Conservation (phyloP, 192 early-diverging fungal species). For the Gryganskiella cystojenkinii region DNA sequence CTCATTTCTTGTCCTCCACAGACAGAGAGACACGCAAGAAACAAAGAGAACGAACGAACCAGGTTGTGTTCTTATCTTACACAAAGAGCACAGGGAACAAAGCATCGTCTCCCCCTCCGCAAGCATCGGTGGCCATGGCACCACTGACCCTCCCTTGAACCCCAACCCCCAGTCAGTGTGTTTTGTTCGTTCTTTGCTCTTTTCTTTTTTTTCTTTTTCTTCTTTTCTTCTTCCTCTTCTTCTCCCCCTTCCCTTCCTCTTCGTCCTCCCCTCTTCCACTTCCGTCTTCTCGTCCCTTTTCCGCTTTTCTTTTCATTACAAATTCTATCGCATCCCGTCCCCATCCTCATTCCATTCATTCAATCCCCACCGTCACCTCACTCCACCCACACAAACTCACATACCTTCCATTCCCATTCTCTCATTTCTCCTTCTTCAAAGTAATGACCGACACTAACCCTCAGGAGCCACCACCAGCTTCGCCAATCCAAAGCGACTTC, state of each 20-base stretch:
- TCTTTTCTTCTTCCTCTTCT: background rate
- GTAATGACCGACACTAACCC: conserved; percentile 33
- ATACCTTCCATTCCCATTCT: background rate
- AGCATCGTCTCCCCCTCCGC: too few relatives aligned
- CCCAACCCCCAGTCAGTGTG: too few relatives aligned
- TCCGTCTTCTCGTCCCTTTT: background rate
- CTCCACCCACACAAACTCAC: background rate
- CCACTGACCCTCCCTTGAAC: too few relatives aligned
- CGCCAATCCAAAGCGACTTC: background rate
- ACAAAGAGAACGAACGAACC: background rate
- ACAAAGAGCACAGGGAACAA: background rate
- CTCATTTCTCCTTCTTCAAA: conserved; percentile 2
- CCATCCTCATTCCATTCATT: too few relatives aligned
- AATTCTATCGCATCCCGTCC: too few relatives aligned
- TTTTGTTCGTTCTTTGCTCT: background rate
- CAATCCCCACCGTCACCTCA: background rate
- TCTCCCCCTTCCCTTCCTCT: background rate
- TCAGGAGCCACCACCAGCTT: conserved; percentile 1
- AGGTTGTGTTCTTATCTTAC: background rate
- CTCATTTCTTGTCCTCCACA: too few relatives aligned
- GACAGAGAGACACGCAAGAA: too few relatives aligned
- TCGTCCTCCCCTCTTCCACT: background rate
- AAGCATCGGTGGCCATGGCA: too few relatives aligned
- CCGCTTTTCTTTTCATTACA: background rate
- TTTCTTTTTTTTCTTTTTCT: conserved; percentile 2